Percentiles rank a stretch among this genome's conserved stretches.
Evolutionary conservation across 768 basidiomycete species (phyloP).

Genomic region (Tulasnella sp.): DNA sequence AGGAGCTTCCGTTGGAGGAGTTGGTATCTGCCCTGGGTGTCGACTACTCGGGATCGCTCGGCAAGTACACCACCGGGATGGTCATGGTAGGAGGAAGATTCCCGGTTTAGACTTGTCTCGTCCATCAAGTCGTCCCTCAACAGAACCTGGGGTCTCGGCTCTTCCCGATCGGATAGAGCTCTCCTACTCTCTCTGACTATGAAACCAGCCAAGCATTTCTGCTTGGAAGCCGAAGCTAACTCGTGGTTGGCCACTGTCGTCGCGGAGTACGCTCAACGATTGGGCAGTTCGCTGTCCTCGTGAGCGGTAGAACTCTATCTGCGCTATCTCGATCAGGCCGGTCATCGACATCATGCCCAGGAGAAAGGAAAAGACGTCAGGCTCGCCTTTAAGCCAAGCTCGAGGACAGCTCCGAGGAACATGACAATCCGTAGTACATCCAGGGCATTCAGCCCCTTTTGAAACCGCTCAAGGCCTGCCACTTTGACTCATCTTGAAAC

Average conservation of each 20-base stretch:
- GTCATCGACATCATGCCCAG: constrained; percentile 81
- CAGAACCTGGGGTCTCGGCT: constrained; percentile 93
- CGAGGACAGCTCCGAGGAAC: constrained; percentile 80
- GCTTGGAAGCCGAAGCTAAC: constrained; percentile 85
- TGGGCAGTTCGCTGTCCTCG: constrained; percentile 72
- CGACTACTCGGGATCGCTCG: constrained; percentile 76
- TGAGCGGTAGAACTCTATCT: constrained; percentile 85
- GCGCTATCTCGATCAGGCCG: constrained; percentile 87
- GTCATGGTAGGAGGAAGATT: constrained; percentile 79
- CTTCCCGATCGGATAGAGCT: constrained; percentile 79
- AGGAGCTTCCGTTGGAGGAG: constrained; percentile 93
- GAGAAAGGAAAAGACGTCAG: constrained; percentile 72
- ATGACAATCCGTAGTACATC: constrained; percentile 87
- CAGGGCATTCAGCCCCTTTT: constrained; percentile 93
- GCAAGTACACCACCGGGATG: constrained; percentile 87
- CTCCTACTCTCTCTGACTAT: constrained; percentile 83
- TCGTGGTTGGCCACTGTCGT: constrained; percentile 85
- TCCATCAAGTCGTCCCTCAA: constrained; percentile 79
- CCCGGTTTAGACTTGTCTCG: constrained; percentile 77
- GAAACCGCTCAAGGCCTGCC: constrained; percentile 90
- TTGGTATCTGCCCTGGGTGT: constrained; percentile 72
- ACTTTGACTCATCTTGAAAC: constrained; percentile 99
- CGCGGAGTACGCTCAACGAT: constrained; percentile 71
- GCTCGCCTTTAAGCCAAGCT: constrained; percentile 66
- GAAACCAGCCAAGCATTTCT: constrained; percentile 89